Conservation (phyloP, 768 basidiomycete species). For the Cyclocybe aegerita region DNA sequence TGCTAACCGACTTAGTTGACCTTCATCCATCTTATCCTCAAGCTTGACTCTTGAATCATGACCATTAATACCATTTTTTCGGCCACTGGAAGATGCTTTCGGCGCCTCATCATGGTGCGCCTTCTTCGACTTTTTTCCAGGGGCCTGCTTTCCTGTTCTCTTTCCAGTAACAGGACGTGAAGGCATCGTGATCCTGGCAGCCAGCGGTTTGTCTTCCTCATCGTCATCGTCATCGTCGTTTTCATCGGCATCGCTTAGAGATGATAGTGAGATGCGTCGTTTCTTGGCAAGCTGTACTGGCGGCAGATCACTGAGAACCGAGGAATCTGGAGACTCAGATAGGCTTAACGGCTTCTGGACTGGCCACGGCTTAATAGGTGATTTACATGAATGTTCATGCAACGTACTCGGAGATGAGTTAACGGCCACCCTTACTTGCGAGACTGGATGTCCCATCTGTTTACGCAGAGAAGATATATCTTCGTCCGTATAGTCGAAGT, state of each 20-base stretch:
- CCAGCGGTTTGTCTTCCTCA: slow-evolving; percentile 53
- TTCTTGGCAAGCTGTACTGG: slow-evolving; percentile 44
- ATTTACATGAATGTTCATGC: slow-evolving; percentile 1
- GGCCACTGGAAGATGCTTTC: slow-evolving; percentile 34
- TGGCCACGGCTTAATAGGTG: slow-evolving; percentile 16
- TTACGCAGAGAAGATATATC: slow-evolving; percentile 67
- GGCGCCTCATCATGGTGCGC: slow-evolving; percentile 42
- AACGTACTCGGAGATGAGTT: slow-evolving; percentile 53
- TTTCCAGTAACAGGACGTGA: slow-evolving; percentile 30
- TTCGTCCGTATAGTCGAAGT: slow-evolving; percentile 75
- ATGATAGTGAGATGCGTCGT: slow-evolving; percentile 51
- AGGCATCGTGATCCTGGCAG: slow-evolving; percentile 37
- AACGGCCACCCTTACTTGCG: slow-evolving; percentile 44
- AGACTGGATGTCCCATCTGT: slow-evolving; percentile 61
- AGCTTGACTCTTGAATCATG: slow-evolving; percentile 58
- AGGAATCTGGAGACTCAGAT: slow-evolving; percentile 47
- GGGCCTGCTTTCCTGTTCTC: slow-evolving; percentile 53
- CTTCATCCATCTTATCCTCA: slow-evolving; percentile 80
- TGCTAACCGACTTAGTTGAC: slow-evolving; percentile 72
- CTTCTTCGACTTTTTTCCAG: slow-evolving; percentile 58
- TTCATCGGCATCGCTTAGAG: slow-evolving; percentile 53
- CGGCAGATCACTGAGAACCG: slow-evolving; percentile 47
- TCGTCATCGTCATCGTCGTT: slow-evolving; percentile 55
- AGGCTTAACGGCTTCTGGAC: slow-evolving; percentile 32
- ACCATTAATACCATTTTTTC: slow-evolving; percentile 44